A percentile compares a stretch with the other conserved stretches of the same genome.
Evolutionary conservation across 2,329 filamentous ascomycete species (phyloP).

Genomic region (Ustulina deusta): DNA sequence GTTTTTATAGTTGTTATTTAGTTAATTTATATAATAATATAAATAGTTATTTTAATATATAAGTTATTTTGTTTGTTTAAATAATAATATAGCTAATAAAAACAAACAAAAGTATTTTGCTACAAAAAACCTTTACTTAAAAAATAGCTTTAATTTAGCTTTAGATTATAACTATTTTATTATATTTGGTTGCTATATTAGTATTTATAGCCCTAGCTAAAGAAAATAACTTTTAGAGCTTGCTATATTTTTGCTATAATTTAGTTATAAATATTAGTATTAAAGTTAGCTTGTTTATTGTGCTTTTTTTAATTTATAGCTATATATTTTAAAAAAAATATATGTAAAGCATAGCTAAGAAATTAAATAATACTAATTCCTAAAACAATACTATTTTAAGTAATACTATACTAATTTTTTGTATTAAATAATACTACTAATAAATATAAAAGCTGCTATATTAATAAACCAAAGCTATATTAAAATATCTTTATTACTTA

Average conservation of each 20-base stretch:
- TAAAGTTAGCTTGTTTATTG: neutral
- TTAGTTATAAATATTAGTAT: neutral
- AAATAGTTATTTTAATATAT: neutral
- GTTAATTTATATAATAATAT: neutral
- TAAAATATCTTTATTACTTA: neutral
- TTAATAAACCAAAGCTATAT: neutral
- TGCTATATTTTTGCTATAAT: neutral
- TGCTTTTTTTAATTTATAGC: neutral
- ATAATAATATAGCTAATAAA: neutral
- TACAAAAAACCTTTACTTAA: neutral
- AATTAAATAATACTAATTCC: neutral
- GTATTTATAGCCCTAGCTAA: neutral
- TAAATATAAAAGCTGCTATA: neutral
- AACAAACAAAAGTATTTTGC: neutral
- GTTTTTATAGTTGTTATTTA: neutral
- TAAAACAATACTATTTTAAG: neutral
- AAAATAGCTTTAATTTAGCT: neutral
- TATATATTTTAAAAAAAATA: neutral
- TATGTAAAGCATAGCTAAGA: neutral
- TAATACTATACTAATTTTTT: neutral
- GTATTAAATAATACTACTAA: neutral
- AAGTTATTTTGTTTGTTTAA: neutral
- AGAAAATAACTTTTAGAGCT: neutral
- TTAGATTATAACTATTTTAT: neutral
- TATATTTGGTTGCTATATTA: neutral